Base-by-base conservation (phyloP, 2,329 filamentous ascomycete genomes). In the Endothia cerciana region DNA sequence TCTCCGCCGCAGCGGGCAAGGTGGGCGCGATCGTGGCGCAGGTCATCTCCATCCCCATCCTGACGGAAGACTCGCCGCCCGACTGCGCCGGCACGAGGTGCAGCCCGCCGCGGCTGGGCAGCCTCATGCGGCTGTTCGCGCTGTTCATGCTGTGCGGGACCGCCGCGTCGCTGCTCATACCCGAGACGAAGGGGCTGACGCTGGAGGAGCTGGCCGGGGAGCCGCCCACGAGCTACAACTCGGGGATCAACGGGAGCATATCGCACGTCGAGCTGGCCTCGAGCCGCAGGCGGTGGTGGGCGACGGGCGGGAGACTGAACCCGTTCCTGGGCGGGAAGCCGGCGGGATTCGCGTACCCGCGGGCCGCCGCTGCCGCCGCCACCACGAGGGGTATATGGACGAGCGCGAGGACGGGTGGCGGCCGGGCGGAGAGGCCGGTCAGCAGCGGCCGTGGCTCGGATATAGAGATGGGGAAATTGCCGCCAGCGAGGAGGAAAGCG, bases 111-210 rank as follows among this genome's bases (percentile, higher is more conserved):
- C 91, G 89, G 85, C 82, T 94, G 63, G 85, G 91, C 75, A 87
- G 90, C 65, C 85, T 94, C 45, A 88, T 94, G 80, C 84, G 92
- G 74, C 90, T 93, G 45, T 93, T 92, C 76, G 90, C 90, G 0
- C 81, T 92, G 11, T 93, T 94, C 81, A 94, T 93, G 91, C 81
- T 94, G 6, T 83, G 85, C 61, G 92, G 92, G 43, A 85, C 86
- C 57, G 77, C 92, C 57, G 87, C 87, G 2, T 88, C 89, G 1
- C 79, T 93, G 3, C 78, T 94, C n/a, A 88, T 94, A 28, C 91
- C 91, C 0, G 91, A 93, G 78, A 93, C 89, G 0, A 93, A 90
- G 79, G 84, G 89, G 1, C 83, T 87, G 75, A 92, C 91, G 0
- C 80, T 95, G 51, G 92, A 93, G 74, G 85, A 89, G 69, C 78